Conservation (phyloP, 2,329 filamentous ascomycete genomes). For the Pseudopyrenochaeta lycopersici region DNA sequence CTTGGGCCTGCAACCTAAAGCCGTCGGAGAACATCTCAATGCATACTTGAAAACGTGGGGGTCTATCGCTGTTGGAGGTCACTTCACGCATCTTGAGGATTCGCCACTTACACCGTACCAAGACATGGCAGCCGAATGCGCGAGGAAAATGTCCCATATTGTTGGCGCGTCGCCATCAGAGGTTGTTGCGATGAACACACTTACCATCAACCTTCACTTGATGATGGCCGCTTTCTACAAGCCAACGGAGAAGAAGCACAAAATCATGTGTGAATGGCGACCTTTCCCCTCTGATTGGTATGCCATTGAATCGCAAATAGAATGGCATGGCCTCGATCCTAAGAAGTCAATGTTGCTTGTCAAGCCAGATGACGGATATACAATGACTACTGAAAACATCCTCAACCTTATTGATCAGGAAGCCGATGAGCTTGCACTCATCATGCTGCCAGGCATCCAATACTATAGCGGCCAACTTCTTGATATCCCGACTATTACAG, state of each 20-base stretch:
- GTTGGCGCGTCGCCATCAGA: slow-evolving; percentile 77
- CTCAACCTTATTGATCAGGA: slow-evolving; percentile 77
- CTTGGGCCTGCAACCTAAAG: slow-evolving; percentile 80
- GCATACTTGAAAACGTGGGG: slow-evolving; percentile 84
- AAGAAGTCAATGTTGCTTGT: slow-evolving; percentile 75
- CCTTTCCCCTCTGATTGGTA: slow-evolving; percentile 91
- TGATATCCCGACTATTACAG: slow-evolving; percentile 81
- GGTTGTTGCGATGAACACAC: slow-evolving; percentile 86
- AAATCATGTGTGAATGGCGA: slow-evolving; percentile 85
- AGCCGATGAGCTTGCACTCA: slow-evolving; percentile 73
- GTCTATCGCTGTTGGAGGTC: slow-evolving; percentile 81
- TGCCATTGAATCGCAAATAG: slow-evolving; percentile 81
- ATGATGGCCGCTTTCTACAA: slow-evolving; percentile 85
- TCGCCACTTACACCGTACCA: slow-evolving; percentile 78
- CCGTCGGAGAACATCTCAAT: slow-evolving; percentile 70
- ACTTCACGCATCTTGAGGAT: slow-evolving; percentile 75
- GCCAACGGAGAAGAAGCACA: slow-evolving; percentile 71
- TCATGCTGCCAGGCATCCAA: slow-evolving; percentile 86
- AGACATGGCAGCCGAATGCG: slow-evolving; percentile 77
- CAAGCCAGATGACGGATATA: slow-evolving; percentile 69
- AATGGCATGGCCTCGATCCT: slow-evolving; percentile 72
- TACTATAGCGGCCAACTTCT: slow-evolving; percentile 91
- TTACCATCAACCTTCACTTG: slow-evolving; percentile 84
- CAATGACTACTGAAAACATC: slow-evolving; percentile 73
- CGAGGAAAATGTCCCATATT: slow-evolving; percentile 73